phyloP scores from a whole-genome alignment of 768 basidiomycete species.

The Tricholoma hemisulphureum region DNA sequence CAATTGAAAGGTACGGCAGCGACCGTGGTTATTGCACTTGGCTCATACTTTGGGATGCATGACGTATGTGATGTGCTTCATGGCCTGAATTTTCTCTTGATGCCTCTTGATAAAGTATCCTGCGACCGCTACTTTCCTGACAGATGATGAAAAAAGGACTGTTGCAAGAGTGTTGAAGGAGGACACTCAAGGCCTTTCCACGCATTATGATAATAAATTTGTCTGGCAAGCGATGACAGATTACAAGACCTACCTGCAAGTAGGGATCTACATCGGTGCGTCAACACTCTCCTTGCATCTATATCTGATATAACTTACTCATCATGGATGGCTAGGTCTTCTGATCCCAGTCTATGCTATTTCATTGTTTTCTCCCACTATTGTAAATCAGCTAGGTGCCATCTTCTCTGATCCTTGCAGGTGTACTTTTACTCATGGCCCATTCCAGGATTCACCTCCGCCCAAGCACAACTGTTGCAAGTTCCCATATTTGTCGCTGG shows the following conservation, averaged over 20 bases:
- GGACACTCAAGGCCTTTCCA: constrained; percentile 44
- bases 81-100: background rate
- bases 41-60: constrained; percentile 52
- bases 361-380: constrained; percentile 51
- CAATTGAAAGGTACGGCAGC: constrained; percentile 5
- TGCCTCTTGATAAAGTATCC: constrained; percentile 40
- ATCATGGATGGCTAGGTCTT: constrained; percentile 22
- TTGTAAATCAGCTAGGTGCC: constrained; percentile 42
- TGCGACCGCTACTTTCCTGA: constrained; percentile 56
- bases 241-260: constrained; percentile 42
- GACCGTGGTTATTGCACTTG: constrained; percentile 40
- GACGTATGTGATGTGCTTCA: constrained; percentile 37
- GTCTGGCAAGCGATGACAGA: constrained; percentile 49
- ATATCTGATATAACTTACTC: background rate
- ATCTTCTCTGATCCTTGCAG: background rate
- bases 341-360: constrained; percentile 45
- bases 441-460: constrained; percentile 41
- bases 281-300: background rate
- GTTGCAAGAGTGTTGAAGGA: constrained; percentile 43
- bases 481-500: constrained; percentile 50
- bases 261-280: constrained; percentile 43
- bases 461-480: constrained; percentile 49
- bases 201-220: constrained; percentile 43
- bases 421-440: background rate
- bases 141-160: constrained; percentile 38